Conservation (phyloP, 176 grass and related monocot genomes). For the Metroxylon sagu region DNA sequence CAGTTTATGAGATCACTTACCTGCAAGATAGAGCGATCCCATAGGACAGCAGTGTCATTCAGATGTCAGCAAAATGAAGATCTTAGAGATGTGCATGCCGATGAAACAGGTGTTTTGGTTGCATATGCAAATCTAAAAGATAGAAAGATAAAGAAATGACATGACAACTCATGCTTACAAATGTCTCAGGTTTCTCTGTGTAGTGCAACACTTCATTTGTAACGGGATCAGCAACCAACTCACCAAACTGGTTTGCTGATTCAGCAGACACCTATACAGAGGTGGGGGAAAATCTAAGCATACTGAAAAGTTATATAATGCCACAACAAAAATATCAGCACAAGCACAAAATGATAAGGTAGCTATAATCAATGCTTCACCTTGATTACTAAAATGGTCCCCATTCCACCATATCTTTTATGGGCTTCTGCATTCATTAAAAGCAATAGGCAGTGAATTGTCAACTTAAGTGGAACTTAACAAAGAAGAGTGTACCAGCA, state of each 20-base stretch:
- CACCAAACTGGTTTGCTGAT: constrained; percentile 93
- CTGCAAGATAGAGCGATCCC: constrained; percentile 34
- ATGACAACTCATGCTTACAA: constrained; percentile 47
- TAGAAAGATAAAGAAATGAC: not conserved
- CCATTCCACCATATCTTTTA: constrained; percentile 90
- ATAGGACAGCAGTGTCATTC: constrained; percentile 8
- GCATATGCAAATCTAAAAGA: not conserved
- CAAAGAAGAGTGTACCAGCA: no score
- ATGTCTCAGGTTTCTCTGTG: constrained; percentile 94
- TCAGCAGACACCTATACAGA: constrained; percentile 77
- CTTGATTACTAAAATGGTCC: constrained; percentile 92
- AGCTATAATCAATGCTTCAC: constrained; percentile 9
- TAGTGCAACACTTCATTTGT: constrained; percentile 96
- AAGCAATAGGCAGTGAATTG: constrained; percentile 11
- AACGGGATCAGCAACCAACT: constrained; percentile 90
- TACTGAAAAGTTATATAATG: not conserved
- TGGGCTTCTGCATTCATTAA: constrained; percentile 71
- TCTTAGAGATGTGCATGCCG: no score
- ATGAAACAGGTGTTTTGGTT: not conserved
- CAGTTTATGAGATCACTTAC: constrained; percentile 98
- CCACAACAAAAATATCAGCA: not conserved
- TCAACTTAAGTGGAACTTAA: not conserved
- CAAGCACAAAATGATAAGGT: not conserved
- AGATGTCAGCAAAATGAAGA: not conserved
- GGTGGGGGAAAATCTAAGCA: constrained; percentile 1